Evolutionary conservation across 495 filamentous ascomycete species (phyloP).

Genomic region (Umbilicaria muhlenbergii): DNA sequence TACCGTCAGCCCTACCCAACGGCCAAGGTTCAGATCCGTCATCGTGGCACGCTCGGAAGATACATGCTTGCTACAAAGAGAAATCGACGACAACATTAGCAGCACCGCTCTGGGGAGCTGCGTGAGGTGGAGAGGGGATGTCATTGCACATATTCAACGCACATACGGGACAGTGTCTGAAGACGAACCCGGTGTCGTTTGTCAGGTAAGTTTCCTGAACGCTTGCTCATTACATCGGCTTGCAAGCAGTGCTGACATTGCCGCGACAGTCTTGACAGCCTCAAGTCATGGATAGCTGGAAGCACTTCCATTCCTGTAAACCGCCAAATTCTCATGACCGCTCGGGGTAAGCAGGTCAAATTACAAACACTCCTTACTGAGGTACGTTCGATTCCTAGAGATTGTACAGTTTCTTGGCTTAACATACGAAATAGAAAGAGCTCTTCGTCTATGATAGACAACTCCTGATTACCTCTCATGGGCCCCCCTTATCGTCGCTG

Average conservation of each 20-base stretch:
- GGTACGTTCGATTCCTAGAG: constrained; percentile 29
- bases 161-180: constrained; percentile 73
- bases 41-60: not conserved
- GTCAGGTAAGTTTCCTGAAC: constrained; percentile 39
- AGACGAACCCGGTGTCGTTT: constrained; percentile 52
- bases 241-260: constrained; percentile 8
- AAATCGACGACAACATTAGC: no score
- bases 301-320: constrained; percentile 49
- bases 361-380: constrained; percentile 58
- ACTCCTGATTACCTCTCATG: constrained; percentile 30
- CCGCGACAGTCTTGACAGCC: constrained; percentile 46
- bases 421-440: constrained; percentile 44
- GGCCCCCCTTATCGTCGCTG: constrained; percentile 21
- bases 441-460: constrained; percentile 77
- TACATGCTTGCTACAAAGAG: constrained; percentile 9
- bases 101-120: no score
- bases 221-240: constrained; percentile 2
- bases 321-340: constrained; percentile 68
- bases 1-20: no score
- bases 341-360: constrained; percentile 67
- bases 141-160: constrained; percentile 72
- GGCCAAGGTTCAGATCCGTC: not conserved
- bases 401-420: not conserved
- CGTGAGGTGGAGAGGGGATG: constrained; percentile 35
- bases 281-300: constrained; percentile 51